Conservation (phyloP, 1,139 yeast genomes). For the Debaryomyces nepalensis region DNA sequence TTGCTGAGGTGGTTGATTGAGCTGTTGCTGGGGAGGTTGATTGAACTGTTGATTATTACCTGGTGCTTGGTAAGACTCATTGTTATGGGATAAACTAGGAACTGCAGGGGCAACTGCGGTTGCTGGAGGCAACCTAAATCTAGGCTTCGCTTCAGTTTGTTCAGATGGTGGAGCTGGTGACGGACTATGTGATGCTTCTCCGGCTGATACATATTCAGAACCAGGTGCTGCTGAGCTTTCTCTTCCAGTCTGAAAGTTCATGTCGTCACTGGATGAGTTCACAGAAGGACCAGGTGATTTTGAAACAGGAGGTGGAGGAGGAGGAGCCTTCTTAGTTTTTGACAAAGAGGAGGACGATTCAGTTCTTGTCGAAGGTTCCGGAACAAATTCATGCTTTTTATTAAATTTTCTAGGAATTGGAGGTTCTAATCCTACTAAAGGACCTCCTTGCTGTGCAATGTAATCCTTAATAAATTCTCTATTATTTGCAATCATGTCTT, state of each 20-base stretch:
- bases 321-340: constrained; percentile 47
- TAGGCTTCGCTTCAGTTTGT: constrained; percentile 6
- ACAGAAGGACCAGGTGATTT: constrained; percentile 14
- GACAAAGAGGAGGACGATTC: constrained; percentile 16
- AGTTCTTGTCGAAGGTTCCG: constrained; percentile 17
- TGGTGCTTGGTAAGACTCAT: constrained; percentile 1
- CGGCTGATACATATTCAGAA: constrained; percentile 16
- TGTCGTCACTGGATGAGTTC: constrained; percentile 30
- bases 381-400: constrained; percentile 19
- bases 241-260: not conserved
- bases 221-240: not conserved
- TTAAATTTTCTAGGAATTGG: constrained; percentile 73
- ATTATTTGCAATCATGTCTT: constrained; percentile 89
- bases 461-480: constrained; percentile 80
- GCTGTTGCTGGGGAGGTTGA: constrained; percentile 15
- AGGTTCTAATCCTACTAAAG: constrained; percentile 83
- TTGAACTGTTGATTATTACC: no score
- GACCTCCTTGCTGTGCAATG: constrained; percentile 79
- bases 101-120: constrained; percentile 23
- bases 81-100: constrained; percentile 5
- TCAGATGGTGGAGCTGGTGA: constrained; percentile 13
- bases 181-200: constrained; percentile 15
- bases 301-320: constrained; percentile 50
- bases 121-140: constrained; percentile 14
- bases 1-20: constrained; percentile 3